Conservation (phyloP, 1,284 basidiomycete species). For the Lentinula novae-zelandiae region DNA sequence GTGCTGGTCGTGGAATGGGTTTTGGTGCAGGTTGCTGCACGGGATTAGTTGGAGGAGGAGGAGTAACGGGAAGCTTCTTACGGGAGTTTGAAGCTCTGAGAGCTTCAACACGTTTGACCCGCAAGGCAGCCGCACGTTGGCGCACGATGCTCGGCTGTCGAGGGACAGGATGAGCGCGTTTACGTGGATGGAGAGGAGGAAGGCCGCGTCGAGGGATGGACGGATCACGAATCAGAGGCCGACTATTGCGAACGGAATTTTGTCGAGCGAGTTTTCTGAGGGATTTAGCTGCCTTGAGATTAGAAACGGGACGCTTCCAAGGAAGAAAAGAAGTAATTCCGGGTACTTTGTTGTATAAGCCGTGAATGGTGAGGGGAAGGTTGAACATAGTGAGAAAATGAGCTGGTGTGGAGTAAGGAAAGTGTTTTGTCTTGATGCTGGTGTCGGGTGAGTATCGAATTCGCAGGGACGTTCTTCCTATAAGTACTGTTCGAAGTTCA, state of each 20-base stretch:
- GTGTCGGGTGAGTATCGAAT: too few relatives aligned
- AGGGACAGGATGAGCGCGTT: neutral
- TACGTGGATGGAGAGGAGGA: neutral
- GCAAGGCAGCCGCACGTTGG: neutral
- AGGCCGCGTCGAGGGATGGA: neutral
- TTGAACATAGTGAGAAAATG: neutral
- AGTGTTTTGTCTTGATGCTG: too few relatives aligned
- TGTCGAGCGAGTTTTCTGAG: neutral
- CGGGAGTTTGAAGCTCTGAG: neutral
- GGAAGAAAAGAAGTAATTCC: neutral
- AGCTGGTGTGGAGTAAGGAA: too few relatives aligned
- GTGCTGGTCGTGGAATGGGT: neutral
- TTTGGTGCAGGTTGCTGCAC: too few relatives aligned
- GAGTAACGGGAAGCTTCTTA: neutral
- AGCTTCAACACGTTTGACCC: neutral
- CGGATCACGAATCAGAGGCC: neutral
- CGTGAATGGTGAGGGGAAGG: neutral
- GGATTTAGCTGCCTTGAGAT: neutral
- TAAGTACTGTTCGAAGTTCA: neutral
- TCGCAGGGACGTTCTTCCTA: neutral
- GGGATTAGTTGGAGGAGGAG: neutral
- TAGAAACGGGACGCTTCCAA: neutral
- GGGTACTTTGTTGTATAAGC: neutral
- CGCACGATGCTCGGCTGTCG: neutral
- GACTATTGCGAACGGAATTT: neutral